Evolutionary conservation across 805 yeast genomes (phyloP), one percentile per base, ranked within the genome.

Genomic region (Ogataea henricii): DNA sequence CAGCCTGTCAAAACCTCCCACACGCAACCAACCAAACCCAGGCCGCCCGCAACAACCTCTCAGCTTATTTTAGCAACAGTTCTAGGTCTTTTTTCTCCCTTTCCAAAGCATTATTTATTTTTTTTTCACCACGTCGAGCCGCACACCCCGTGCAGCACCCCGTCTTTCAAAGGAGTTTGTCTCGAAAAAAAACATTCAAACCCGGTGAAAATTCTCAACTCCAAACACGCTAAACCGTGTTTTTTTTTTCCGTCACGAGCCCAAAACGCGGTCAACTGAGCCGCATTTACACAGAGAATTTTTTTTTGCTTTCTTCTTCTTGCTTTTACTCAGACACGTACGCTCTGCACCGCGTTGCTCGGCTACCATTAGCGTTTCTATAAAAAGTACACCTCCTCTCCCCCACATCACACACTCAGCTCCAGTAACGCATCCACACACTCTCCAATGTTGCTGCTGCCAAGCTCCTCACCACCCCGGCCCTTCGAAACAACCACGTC

Each of bases 401-500:
- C 18, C 16, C 8, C n/a, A n/a, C n/a, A n/a, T 26, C 39, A 47
- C 17, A 40, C 45, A 32, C 60, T 53, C 23, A 63, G 45, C 14
- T 57, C 67, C 34, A 79, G 57, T 50, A 82, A 73, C 10, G 81
- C 79, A 60, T 89, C 96, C 7, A 89, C 85, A 43, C 91, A 85
- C 8, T 76, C 78, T 25, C 90, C 95, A 5, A 87, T 72, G 43
- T 83, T 72, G 26, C 85, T 85, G 20, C 54, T 53, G 17, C 48
- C 51, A 9, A 48, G 46, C 32, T 53, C 55, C 16, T 42, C 52
- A 17, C 45, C 55, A 27, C 30, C 44, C 10, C 35, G 27, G 52
- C 79, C 74, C 60, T 84, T 86, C 64, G 83, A 79, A 2, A 69
- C 67, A 26, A 89, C 76, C 3, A 89, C 82, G 60, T 89, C 96